Percentiles rank a stretch among this genome's conserved stretches.
Conservation (phyloP, 2,329 filamentous ascomycete species). For the Exophiala sideris region DNA sequence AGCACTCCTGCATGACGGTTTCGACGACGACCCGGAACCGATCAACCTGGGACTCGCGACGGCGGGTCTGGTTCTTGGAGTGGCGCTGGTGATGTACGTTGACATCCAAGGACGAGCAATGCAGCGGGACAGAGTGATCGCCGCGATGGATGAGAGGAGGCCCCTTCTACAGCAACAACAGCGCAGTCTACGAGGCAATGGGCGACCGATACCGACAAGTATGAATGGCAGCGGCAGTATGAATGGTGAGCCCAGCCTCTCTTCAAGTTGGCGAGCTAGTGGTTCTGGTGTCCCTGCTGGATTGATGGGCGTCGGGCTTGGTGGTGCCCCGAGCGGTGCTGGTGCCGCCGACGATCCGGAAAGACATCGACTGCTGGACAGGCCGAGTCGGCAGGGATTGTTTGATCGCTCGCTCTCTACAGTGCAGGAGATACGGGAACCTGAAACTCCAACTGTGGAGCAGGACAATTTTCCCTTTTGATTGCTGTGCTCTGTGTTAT, state of each 20-base stretch:
- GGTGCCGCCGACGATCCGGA: neutral
- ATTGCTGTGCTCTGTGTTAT: too few species aligned
- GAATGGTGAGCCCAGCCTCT: too few species aligned
- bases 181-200: neutral
- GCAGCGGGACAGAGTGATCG: slow-evolving; percentile 13
- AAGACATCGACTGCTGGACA: slow-evolving; percentile 1
- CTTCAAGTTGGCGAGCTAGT: too few species aligned
- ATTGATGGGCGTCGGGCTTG: too few species aligned
- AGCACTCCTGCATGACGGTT: slow-evolving; percentile 69
- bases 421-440: slow-evolving; percentile 7
- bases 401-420: slow-evolving; percentile 1
- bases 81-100: slow-evolving; percentile 66
- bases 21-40: slow-evolving; percentile 69
- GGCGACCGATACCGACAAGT: neutral
- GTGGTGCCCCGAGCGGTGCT: neutral
- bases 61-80: slow-evolving; percentile 62
- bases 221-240: too few species aligned
- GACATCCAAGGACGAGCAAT: slow-evolving; percentile 43
- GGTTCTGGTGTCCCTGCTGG: too few species aligned
- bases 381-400: slow-evolving; percentile 5
- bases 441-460: too few species aligned
- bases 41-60: slow-evolving; percentile 68
- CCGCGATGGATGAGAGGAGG: neutral
- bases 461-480: too few species aligned
- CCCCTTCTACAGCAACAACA: neutral